These are phyloP conservation scores for Tagetes patula DNA, from an alignment of 129 eudicot species.

Conservation along the genomic window DNA sequence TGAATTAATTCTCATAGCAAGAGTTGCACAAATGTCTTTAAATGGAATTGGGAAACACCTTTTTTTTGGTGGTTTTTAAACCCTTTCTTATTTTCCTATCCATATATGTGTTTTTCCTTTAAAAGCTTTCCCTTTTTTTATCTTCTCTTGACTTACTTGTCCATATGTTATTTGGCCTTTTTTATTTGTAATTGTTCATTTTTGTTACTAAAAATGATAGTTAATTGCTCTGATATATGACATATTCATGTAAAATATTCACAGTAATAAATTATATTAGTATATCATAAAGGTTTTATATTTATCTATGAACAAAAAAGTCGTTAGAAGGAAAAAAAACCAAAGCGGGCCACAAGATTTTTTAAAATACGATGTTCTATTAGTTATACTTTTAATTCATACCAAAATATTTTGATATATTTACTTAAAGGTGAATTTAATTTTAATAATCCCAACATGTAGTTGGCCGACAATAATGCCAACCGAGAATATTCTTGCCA, in stretches of 20 bases:
- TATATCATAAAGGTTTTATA: not conserved
- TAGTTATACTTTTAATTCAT: not conserved
- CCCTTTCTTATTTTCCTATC: not conserved
- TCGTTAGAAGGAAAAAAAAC: not conserved
- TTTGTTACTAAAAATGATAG: not conserved
- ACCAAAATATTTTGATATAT: not conserved
- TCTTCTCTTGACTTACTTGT: not conserved
- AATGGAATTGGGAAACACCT: slow-evolving; percentile 32
- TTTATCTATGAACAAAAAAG: not conserved
- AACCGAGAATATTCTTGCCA: too few species aligned
- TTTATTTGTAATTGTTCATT: not conserved
- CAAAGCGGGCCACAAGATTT: not conserved
- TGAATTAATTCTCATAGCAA: slow-evolving; percentile 19
- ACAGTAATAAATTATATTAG: not conserved
- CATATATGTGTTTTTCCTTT: slow-evolving; percentile 1
- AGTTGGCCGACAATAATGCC: too few species aligned
- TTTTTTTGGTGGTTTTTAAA: slow-evolving; percentile 24
- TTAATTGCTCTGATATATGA: not conserved
- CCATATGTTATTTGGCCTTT: not conserved
- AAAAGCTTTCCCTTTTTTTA: not conserved
- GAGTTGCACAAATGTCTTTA: slow-evolving; percentile 10
- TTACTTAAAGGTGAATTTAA: not conserved
- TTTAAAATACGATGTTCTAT: not conserved
- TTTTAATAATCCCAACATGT: too few species aligned
- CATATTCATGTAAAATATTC: not conserved